These are phyloP conservation scores for Gossypium raimondii DNA, from an alignment of 345 rosid genomes.

Conservation along the genomic window DNA sequence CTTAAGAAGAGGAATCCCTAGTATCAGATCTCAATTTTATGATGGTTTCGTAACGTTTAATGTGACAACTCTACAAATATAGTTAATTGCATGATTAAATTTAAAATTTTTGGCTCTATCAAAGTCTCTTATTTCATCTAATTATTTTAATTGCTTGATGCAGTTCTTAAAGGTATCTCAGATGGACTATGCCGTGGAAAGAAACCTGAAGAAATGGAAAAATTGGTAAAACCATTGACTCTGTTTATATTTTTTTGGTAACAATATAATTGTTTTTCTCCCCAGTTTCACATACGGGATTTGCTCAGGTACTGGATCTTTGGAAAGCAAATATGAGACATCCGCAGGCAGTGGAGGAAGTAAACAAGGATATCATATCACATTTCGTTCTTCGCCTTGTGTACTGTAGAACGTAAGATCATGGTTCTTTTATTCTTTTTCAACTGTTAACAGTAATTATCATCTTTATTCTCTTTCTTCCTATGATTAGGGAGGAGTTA, in stretches of 20 bases:
- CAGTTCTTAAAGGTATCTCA: slow-evolving; percentile 77
- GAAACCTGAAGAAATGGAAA: slow-evolving; percentile 69
- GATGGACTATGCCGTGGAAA: slow-evolving; percentile 81
- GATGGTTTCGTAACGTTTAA: neutral
- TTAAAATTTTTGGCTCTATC: neutral
- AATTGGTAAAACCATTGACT: slow-evolving; percentile 36
- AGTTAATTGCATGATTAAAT: neutral
- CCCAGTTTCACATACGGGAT: neutral
- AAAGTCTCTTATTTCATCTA: neutral
- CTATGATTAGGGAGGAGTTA: slow-evolving; percentile 62
- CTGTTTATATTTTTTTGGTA: neutral
- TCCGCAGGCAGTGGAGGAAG: slow-evolving; percentile 39
- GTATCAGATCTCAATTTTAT: neutral
- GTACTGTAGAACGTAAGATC: slow-evolving; percentile 81
- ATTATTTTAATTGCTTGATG: neutral
- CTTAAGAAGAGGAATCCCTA: neutral
- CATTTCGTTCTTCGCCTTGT: slow-evolving; percentile 85
- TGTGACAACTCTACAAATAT: neutral
- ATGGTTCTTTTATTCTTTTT: neutral
- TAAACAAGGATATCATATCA: slow-evolving; percentile 72
- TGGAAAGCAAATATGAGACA: slow-evolving; percentile 76
- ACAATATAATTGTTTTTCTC: neutral
- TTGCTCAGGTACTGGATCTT: slow-evolving; percentile 34
- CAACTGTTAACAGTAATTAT: neutral
- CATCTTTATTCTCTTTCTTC: neutral